These are phyloP conservation scores for Mortierella sp. DNA, from an alignment of 371 early-diverging fungal species.

Conservation along the genomic window DNA sequence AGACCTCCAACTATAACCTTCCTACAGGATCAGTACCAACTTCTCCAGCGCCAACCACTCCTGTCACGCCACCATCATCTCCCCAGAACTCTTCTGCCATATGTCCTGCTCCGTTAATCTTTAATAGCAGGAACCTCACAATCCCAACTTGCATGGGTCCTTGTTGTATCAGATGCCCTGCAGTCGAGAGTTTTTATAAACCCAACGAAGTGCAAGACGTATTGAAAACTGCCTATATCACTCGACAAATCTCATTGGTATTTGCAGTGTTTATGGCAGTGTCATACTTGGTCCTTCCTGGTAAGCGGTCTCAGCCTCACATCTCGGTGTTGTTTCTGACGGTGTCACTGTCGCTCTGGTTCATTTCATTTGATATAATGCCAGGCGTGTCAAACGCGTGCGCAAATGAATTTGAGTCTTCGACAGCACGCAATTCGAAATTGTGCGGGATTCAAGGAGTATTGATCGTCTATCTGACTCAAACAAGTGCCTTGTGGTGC, in stretches of 20 bases:
- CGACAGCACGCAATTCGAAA: slow-evolving; percentile 49
- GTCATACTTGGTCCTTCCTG: slow-evolving; percentile 61
- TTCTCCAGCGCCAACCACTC: slow-evolving; percentile 9
- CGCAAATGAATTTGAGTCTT: slow-evolving; percentile 31
- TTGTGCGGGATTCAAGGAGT: slow-evolving; percentile 60
- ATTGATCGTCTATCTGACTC: slow-evolving; percentile 45
- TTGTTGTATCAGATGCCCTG: slow-evolving; percentile 49
- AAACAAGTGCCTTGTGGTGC: slow-evolving; percentile 52
- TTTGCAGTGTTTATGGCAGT: slow-evolving; percentile 57
- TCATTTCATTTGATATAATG: slow-evolving; percentile 52
- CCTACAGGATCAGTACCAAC: slow-evolving; percentile 6
- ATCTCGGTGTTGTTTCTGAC: slow-evolving; percentile 64
- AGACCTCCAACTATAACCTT: slow-evolving; percentile 16
- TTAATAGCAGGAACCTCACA: slow-evolving; percentile 12
- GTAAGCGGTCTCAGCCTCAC: slow-evolving; percentile 62
- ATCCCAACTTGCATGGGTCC: background rate
- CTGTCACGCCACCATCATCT: background rate
- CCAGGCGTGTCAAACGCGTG: slow-evolving; percentile 45
- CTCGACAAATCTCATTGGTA: slow-evolving; percentile 52
- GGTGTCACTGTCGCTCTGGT: slow-evolving; percentile 56
- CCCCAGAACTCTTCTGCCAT: background rate
- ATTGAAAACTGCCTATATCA: slow-evolving; percentile 34
- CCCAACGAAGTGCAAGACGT: slow-evolving; percentile 36
- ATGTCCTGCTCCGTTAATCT: slow-evolving; percentile 35
- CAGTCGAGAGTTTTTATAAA: slow-evolving; percentile 41